phyloP scores from a whole-genome alignment of 23 red algal species.

The Gracilaria gracilis region DNA sequence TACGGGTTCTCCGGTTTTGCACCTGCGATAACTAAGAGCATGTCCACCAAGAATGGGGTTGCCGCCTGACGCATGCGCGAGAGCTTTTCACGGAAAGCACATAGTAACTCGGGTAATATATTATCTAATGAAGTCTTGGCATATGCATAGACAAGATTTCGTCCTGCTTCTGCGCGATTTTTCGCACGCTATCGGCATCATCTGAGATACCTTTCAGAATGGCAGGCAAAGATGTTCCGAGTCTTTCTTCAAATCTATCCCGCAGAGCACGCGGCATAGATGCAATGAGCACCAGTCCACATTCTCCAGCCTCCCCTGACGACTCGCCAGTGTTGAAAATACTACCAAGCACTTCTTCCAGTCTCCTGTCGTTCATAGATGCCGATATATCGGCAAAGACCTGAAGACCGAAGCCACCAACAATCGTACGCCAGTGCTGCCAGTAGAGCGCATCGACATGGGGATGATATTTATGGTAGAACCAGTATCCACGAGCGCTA shows the following conservation, averaged over 20 bases:
- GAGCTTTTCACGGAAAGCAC: slow-evolving; percentile 73
- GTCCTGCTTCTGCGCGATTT: slow-evolving; percentile 75
- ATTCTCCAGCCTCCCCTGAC: slow-evolving; percentile 74
- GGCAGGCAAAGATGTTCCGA: slow-evolving; percentile 64
- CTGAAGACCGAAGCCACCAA: too few relatives aligned
- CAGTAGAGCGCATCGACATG: too few relatives aligned
- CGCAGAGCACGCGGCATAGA: slow-evolving; percentile 73
- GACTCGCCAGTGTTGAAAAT: slow-evolving; percentile 44
- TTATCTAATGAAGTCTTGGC: slow-evolving; percentile 71
- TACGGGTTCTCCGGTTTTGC: slow-evolving; percentile 46
- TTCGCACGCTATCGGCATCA: slow-evolving; percentile 85
- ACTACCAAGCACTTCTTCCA: slow-evolving; percentile 61
- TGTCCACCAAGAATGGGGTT: slow-evolving; percentile 77
- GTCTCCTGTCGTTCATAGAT: slow-evolving; percentile 61
- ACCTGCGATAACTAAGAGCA: slow-evolving; percentile 84
- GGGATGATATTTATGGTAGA: too few relatives aligned
- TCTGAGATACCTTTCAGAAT: slow-evolving; percentile 82
- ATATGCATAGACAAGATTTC: slow-evolving; percentile 75
- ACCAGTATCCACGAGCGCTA: too few relatives aligned
- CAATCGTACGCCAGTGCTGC: too few relatives aligned
- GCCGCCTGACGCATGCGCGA: slow-evolving; percentile 86
- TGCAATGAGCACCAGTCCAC: slow-evolving; percentile 81
- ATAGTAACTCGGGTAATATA: slow-evolving; percentile 68
- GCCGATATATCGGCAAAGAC: slow-evolving; percentile 79
- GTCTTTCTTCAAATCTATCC: slow-evolving; percentile 75